Base-by-base conservation (phyloP, 352 stramenopile genomes). In the Phytophthora constricta region DNA sequence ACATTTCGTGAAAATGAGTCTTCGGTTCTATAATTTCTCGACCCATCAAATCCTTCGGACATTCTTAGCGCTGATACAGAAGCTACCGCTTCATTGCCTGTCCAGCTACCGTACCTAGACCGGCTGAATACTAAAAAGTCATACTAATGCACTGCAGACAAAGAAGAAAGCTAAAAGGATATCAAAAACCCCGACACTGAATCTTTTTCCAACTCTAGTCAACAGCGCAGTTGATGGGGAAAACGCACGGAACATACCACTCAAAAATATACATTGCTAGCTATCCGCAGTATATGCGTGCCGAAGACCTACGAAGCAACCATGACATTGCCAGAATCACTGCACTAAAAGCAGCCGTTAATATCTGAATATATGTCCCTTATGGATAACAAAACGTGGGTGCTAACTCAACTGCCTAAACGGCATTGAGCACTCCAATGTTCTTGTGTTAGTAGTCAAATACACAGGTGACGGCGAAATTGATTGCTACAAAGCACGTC, bases 291-390 rank as follows among this genome's bases (percentile, higher is more conserved):
- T 16, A 52, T 50, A 9, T 46, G 22, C 2, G 62, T 65, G 16
- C 46, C 54, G n/a, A 58, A 55, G n/a, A 58, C 33, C 11, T 69
- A 55, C 37, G 20, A 22, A 37, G 52, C 7, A 37, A 37, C 62
- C 0, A 58, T 59, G 39, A 11, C 16, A 2, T 42, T 45, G 5
- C 41, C 52, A 16, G n/a, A 58, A 19, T 34, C 45, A 1, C 23
- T 26, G 13, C 23, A 64, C 2, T 55, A 37, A 53, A 54, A 47
- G 42, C 7, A 8, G 5, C 45, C 60, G 34, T 41, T 49, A 22
- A 17, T 31, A 1, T 41, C 52, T 0, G 43, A 57, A 37, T 58
- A 58, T 25, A 49, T 51, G n/a, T 57, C 55, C n/a, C n/a, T n/a
- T n/a, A n/a, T n/a, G n/a, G n/a, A n/a, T n/a, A n/a, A n/a, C n/a